Base-by-base conservation (phyloP, 176 grass and related monocot genomes). In the Tillandsia fasciculata region DNA sequence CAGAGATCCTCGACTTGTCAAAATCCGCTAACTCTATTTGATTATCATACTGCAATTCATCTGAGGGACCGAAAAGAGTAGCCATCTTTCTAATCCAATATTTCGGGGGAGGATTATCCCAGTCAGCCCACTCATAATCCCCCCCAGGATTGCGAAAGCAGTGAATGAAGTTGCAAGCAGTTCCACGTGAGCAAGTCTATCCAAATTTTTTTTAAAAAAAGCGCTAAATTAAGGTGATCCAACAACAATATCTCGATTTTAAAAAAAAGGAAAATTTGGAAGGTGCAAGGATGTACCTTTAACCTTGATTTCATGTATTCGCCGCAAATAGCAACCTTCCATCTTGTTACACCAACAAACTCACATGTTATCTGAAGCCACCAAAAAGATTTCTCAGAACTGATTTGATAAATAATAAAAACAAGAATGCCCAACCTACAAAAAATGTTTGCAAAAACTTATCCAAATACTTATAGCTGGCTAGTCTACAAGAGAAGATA, bases 61-160 rank as follows among this genome's bases (percentile, higher is more conserved):
- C 72, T 57, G 86, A 87, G 66, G 70, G 66, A 52, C 94, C 94
- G 85, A 99, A 99, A 61, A 93, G 84, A 80, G 89, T 80, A 52
- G 65, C 52, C 89, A 99, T 99, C 79, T 85, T 93, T 66, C 77
- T 81, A 72, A 83, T 82, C 94, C 94, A 93, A 64, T 83, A 86
- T 74, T 85, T 99, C 48, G 89, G 94, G 6, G 89, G 94, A 67
- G 66, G 72, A 50, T 99, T 99, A 26, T 90, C 94, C 84, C 89
- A 90, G 80, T 99, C 89, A 79, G 89, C 84, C 94, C 94, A 99
- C 52, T 99, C 89, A 80, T 99, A 99, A 77, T 93, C 94, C 65
- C 87, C 94, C 66, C 94, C 89, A 79, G 89, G 94, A 48, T 99
- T 99, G 73, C 74, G 82, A 82, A 99, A 99, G 63, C 89, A 90